A percentile compares a stretch with the other conserved stretches of the same genome.
Conservation (phyloP, 306 rosid species). For the Dryas drummondii region DNA sequence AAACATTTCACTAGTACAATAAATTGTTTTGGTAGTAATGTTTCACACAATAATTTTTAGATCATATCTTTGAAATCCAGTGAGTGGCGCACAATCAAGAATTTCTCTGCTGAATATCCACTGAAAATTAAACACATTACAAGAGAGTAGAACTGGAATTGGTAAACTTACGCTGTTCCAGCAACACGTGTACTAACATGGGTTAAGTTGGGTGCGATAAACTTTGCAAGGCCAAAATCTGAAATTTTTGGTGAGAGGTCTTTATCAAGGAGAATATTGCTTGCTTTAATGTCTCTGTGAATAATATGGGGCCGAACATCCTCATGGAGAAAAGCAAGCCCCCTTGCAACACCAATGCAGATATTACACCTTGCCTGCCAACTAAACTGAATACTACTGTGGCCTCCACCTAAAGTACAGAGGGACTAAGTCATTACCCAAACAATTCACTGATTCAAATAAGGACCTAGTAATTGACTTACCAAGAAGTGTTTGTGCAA, state of each 20-base stretch:
- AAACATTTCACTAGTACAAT: background rate
- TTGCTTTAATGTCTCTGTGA: constrained; percentile 81
- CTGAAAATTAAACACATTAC: background rate
- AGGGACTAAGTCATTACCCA: constrained; percentile 25
- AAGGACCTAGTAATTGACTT: constrained; percentile 22
- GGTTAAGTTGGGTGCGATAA: constrained; percentile 58
- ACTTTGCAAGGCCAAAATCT: constrained; percentile 90
- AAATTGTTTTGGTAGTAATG: background rate
- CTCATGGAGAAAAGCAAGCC: constrained; percentile 73
- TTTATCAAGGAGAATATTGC: constrained; percentile 69
- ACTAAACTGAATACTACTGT: constrained; percentile 49
- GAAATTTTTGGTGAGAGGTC: constrained; percentile 65
- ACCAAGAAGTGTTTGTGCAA: constrained; percentile 73
- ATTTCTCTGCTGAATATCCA: constrained; percentile 1
- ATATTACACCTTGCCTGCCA: constrained; percentile 57
- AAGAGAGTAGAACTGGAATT: constrained; percentile 10
- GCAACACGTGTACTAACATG: constrained; percentile 83
- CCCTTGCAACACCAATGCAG: constrained; percentile 74
- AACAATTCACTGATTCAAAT: constrained; percentile 16
- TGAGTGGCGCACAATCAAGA: background rate
- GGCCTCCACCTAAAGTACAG: constrained; percentile 48
- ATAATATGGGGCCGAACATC: constrained; percentile 69
- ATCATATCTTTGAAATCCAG: constrained; percentile 6
- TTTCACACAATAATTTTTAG: background rate
- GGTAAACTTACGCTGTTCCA: constrained; percentile 66